Evolutionary conservation across 345 rosid genomes (phyloP).

Genomic region (Populus simonii): DNA sequence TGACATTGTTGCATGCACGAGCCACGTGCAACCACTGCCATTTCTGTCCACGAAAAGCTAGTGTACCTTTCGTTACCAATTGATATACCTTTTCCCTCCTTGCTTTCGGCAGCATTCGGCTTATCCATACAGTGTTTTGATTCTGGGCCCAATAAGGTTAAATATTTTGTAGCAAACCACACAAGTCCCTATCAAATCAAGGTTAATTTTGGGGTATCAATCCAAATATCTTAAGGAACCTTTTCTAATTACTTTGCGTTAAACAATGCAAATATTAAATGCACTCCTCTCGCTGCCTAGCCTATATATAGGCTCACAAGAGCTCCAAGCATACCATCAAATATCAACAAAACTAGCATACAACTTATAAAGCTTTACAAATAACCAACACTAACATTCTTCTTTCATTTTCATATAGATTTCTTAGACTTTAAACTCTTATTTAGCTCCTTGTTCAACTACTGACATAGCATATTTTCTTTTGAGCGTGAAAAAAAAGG

Average conservation of each 20-base stretch:
- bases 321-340: no score
- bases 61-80: neutral
- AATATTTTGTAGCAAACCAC: constrained; percentile 15
- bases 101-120: constrained; percentile 33
- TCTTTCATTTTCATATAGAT: no score
- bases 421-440: no score
- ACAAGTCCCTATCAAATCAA: constrained; percentile 34
- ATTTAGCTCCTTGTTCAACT: no score
- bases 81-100: neutral
- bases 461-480: no score
- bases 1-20: neutral
- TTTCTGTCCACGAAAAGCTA: constrained; percentile 11
- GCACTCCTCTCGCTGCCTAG: neutral
- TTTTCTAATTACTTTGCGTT: constrained; percentile 4
- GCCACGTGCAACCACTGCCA: neutral
- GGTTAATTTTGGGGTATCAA: constrained; percentile 23
- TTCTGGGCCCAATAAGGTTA: constrained; percentile 26
- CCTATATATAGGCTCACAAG: neutral
- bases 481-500: no score
- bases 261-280: constrained; percentile 2
- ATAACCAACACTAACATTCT: no score
- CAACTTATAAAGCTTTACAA: no score
- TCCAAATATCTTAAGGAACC: constrained; percentile 40
- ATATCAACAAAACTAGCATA: no score
- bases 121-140: constrained; percentile 29